Evolutionary conservation across 2,329 filamentous ascomycete genomes (phyloP).

Genomic region (Ceratocystiopsis sp.): DNA sequence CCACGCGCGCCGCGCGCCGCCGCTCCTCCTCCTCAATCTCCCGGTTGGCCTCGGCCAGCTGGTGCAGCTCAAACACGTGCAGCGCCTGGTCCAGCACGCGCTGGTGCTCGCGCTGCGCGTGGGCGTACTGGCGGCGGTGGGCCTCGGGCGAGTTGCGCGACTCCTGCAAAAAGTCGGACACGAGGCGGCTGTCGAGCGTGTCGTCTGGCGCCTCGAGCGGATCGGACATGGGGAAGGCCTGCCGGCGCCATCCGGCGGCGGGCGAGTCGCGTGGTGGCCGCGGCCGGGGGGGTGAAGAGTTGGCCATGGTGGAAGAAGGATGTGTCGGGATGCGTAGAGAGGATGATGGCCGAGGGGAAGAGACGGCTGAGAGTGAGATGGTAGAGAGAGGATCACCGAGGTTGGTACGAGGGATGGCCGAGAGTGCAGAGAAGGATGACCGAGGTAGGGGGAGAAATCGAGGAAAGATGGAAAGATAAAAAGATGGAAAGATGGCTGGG

Average conservation of each 20-base stretch:
- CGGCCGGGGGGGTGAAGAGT: slow-evolving; percentile 13
- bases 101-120: slow-evolving; percentile 15
- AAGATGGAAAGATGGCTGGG: no score
- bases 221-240: slow-evolving; percentile 3
- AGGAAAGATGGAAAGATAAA: no score
- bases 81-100: slow-evolving; percentile 11
- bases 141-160: slow-evolving; percentile 18
- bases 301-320: slow-evolving; percentile 11
- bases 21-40: slow-evolving; percentile 12
- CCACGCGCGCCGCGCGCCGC: slow-evolving; percentile 10
- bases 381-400: no score
- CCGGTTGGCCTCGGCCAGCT: slow-evolving; percentile 12
- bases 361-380: no score
- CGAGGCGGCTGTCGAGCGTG: slow-evolving; percentile 14
- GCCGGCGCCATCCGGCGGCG: slow-evolving; percentile 1
- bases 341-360: no score
- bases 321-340: no score
- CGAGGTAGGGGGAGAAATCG: no score
- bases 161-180: slow-evolving; percentile 14
- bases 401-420: no score
- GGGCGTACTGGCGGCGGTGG: slow-evolving; percentile 14
- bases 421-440: no score
- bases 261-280: not conserved
- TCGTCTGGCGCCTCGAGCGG: slow-evolving; percentile 13
- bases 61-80: slow-evolving; percentile 10